phyloP scores from a whole-genome alignment of 176 grass and related monocot genomes.

The Musa acuminata region DNA sequence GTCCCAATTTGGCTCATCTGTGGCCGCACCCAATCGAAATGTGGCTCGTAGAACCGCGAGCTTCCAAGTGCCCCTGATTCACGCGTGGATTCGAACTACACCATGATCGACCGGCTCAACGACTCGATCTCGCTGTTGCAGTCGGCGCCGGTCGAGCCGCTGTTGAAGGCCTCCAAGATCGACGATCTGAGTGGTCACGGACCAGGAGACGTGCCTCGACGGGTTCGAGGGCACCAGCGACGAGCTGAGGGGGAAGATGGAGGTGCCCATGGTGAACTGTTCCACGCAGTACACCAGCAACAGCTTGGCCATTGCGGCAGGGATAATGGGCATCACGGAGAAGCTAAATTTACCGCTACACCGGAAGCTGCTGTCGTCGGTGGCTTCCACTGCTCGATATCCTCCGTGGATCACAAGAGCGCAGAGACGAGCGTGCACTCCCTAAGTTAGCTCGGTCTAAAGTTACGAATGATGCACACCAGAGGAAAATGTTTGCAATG shows the following conservation, averaged over 20 bases:
- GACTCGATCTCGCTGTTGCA: conserved; percentile 18
- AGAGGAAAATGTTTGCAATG: too few relatives aligned
- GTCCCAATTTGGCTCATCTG: too few relatives aligned
- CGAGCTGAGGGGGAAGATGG: conserved; percentile 54
- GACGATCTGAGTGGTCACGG: conserved; percentile 38
- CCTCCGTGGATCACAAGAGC: not conserved
- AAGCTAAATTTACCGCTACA: not conserved
- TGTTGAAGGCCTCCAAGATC: conserved; percentile 4
- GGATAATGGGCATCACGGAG: conserved; percentile 19
- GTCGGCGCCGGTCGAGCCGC: not conserved
- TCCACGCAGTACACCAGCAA: conserved; percentile 67
- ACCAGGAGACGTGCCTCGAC: conserved; percentile 85
- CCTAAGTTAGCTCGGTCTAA: not conserved
- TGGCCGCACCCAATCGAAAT: too few relatives aligned
- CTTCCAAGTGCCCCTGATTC: too few relatives aligned
- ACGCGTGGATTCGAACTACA: too few relatives aligned
- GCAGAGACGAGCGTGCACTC: conserved; percentile 40
- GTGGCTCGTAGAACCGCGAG: too few relatives aligned
- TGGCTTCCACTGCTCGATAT: not conserved
- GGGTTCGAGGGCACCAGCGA: conserved; percentile 62
- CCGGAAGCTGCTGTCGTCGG: conserved; percentile 23
- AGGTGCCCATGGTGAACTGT: conserved; percentile 30
- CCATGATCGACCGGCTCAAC: conserved; percentile 13
- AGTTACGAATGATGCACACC: too few relatives aligned
- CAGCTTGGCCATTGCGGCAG: conserved; percentile 59